Evolutionary conservation across 2,329 filamentous ascomycete species (phyloP).

Genomic region (Nannizziopsis barbatae): DNA sequence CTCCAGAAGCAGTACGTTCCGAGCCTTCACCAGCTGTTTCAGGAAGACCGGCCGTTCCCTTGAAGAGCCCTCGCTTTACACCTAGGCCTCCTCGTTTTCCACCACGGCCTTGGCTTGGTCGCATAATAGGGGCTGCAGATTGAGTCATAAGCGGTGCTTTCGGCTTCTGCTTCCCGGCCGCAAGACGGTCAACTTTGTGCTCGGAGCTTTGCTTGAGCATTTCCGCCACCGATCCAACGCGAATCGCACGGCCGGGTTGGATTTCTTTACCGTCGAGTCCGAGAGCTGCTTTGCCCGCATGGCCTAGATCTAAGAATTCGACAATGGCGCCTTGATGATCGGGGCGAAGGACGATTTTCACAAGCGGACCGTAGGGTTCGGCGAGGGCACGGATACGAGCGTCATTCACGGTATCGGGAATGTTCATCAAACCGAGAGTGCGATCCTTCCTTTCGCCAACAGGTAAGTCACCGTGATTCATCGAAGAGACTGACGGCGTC

Average conservation of each 20-base stretch:
- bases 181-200: slow-evolving; percentile 31
- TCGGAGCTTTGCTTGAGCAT: slow-evolving; percentile 36
- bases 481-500: slow-evolving; percentile 28
- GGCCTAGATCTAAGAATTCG: slow-evolving; percentile 60
- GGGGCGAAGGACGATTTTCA: slow-evolving; percentile 68
- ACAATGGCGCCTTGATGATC: slow-evolving; percentile 76
- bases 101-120: slow-evolving; percentile 35
- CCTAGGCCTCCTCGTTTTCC: slow-evolving; percentile 42
- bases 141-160: slow-evolving; percentile 20
- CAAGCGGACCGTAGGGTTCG: slow-evolving; percentile 57
- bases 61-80: slow-evolving; percentile 27
- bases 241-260: slow-evolving; percentile 31
- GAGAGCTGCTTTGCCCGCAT: slow-evolving; percentile 51
- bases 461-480: slow-evolving; percentile 33
- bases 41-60: background rate
- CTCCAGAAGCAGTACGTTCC: background rate
- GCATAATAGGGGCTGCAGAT: slow-evolving; percentile 30
- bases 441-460: slow-evolving; percentile 46
- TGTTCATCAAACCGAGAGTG: slow-evolving; percentile 68
- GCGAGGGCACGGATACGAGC: slow-evolving; percentile 64
- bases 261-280: slow-evolving; percentile 40
- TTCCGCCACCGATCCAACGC: slow-evolving; percentile 43
- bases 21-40: background rate
- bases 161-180: slow-evolving; percentile 24
- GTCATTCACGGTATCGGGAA: slow-evolving; percentile 89